phyloP scores from a whole-genome alignment of 495 filamentous ascomycete species.

The Penicillium samsonianum region DNA sequence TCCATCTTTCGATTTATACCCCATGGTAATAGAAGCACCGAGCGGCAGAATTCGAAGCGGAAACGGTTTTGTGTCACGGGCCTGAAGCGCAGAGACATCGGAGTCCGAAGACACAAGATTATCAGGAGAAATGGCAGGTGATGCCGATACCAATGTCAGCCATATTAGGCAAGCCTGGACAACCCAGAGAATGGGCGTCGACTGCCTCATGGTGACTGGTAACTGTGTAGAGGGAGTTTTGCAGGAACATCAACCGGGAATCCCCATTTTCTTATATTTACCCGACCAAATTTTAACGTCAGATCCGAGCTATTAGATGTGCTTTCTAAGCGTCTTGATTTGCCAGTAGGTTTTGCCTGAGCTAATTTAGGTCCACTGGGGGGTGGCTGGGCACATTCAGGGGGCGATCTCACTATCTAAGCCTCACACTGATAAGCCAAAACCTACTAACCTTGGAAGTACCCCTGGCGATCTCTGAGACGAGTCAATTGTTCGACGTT shows the following conservation, averaged over 20 bases:
- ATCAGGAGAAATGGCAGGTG: neutral
- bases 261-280: neutral
- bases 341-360: neutral
- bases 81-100: slow-evolving; percentile 1
- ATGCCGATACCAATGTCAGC: slow-evolving; percentile 14
- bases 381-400: slow-evolving; percentile 3
- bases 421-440: slow-evolving; percentile 5
- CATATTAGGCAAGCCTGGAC: slow-evolving; percentile 18
- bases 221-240: neutral
- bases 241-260: neutral
- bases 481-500: neutral
- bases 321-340: slow-evolving; percentile 1
- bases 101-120: neutral
- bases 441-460: neutral
- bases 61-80: slow-evolving; percentile 19
- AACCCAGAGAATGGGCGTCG: slow-evolving; percentile 18
- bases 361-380: neutral
- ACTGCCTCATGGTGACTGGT: slow-evolving; percentile 17
- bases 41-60: slow-evolving; percentile 53
- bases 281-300: neutral
- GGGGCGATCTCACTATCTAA: slow-evolving; percentile 7
- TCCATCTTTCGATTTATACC: slow-evolving; percentile 49
- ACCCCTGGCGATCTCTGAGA: neutral
- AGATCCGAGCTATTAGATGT: slow-evolving; percentile 2
- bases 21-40: slow-evolving; percentile 60